Conservation (phyloP, 768 basidiomycete genomes). For the Neoboletus brunneissimus region DNA sequence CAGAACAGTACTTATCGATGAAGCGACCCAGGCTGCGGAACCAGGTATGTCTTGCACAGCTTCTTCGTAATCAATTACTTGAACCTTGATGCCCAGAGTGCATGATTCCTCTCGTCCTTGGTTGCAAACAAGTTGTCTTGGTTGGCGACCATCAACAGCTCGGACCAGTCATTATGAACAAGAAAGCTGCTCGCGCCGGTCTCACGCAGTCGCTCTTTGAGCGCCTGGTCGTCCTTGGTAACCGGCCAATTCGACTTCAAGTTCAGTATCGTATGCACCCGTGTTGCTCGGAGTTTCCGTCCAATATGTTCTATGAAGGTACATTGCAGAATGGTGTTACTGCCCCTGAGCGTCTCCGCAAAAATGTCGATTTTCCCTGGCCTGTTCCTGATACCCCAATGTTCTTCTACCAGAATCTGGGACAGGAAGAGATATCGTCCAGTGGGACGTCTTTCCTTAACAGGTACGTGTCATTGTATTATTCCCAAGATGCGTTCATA, state of each 20-base stretch:
- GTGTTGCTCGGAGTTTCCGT: slow-evolving; percentile 97
- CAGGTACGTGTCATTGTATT: slow-evolving; percentile 42
- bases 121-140: slow-evolving; percentile 97
- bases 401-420: slow-evolving; percentile 99
- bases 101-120: slow-evolving; percentile 98
- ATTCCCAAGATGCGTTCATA: slow-evolving; percentile 1
- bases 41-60: slow-evolving; percentile 56
- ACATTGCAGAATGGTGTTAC: slow-evolving; percentile 99
- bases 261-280: slow-evolving; percentile 99
- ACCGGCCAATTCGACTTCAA: slow-evolving; percentile 96
- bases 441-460: slow-evolving; percentile 99
- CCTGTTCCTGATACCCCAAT: slow-evolving; percentile 95
- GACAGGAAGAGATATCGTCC: slow-evolving; percentile 97
- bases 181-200: slow-evolving; percentile 99
- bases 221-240: slow-evolving; percentile 90
- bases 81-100: slow-evolving; percentile 61
- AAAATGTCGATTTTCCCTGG: slow-evolving; percentile 99
- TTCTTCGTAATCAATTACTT: not conserved
- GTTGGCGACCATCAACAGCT: slow-evolving; percentile 97
- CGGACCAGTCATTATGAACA: slow-evolving; percentile 99
- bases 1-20: slow-evolving; percentile 96
- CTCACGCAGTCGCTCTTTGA: slow-evolving; percentile 98
- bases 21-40: slow-evolving; percentile 97
- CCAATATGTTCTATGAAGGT: slow-evolving; percentile 99
- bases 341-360: slow-evolving; percentile 93